Evolutionary conservation across 345 rosid species (phyloP).

Genomic region (Laguncularia racemosa): DNA sequence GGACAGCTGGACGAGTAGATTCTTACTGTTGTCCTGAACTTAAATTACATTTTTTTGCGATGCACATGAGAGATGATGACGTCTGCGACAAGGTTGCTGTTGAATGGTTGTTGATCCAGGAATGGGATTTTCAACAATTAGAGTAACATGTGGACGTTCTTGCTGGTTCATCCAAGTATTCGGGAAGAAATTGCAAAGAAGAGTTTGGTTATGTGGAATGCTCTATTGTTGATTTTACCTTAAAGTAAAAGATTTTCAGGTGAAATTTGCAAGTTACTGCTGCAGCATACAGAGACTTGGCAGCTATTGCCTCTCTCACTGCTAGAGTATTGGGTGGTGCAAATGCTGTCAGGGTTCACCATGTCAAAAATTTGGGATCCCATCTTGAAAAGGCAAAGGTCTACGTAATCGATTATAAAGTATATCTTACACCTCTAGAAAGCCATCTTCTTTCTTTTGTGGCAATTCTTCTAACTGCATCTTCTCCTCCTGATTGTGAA

Average conservation of each 20-base stretch:
- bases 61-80: slow-evolving; percentile 92
- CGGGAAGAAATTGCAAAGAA: slow-evolving; percentile 55
- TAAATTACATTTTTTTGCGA: slow-evolving; percentile 64
- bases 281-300: slow-evolving; percentile 75
- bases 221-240: slow-evolving; percentile 69
- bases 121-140: slow-evolving; percentile 75
- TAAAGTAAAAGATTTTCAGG: slow-evolving; percentile 85
- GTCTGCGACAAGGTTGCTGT: slow-evolving; percentile 61
- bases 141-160: slow-evolving; percentile 70
- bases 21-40: slow-evolving; percentile 49
- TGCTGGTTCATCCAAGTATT: slow-evolving; percentile 38
- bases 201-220: slow-evolving; percentile 59
- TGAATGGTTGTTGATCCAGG: slow-evolving; percentile 78
- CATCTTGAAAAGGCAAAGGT: slow-evolving; percentile 29
- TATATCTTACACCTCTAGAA: too few relatives aligned
- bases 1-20: slow-evolving; percentile 64
- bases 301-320: slow-evolving; percentile 65
- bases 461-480: too few relatives aligned
- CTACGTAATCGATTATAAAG: background rate
- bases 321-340: slow-evolving; percentile 73
- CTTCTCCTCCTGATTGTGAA: too few relatives aligned
- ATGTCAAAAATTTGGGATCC: slow-evolving; percentile 66
- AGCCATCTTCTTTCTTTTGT: too few relatives aligned
- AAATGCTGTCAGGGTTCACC: slow-evolving; percentile 83
- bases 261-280: slow-evolving; percentile 46